Evolutionary conservation across 768 basidiomycete species (phyloP).

Genomic region (Thelephora ganbajun): DNA sequence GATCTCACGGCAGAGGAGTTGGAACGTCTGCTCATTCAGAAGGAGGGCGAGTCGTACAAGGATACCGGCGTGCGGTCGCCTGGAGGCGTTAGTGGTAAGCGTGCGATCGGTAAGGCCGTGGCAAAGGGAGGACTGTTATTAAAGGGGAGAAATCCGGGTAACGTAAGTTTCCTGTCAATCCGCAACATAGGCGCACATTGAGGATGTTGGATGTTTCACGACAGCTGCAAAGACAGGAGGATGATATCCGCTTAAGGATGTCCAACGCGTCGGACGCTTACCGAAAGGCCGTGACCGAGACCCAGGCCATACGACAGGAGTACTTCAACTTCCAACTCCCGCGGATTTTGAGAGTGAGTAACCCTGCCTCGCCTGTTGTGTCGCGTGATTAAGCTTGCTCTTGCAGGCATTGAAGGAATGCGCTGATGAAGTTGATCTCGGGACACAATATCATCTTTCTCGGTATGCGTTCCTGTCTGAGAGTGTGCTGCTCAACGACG

Average conservation of each 20-base stretch:
- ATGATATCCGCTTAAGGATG: conserved; percentile 80
- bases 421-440: conserved; percentile 90
- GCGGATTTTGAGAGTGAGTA: conserved; percentile 75
- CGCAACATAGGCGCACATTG: conserved; percentile 2
- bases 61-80: conserved; percentile 59
- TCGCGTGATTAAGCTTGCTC: not conserved
- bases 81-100: conserved; percentile 51
- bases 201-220: conserved; percentile 1
- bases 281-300: conserved; percentile 80
- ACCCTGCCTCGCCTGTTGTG: not conserved
- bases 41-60: conserved; percentile 87
- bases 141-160: conserved; percentile 87
- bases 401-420: conserved; percentile 70
- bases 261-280: conserved; percentile 80
- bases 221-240: conserved; percentile 85
- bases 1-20: conserved; percentile 89
- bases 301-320: conserved; percentile 84
- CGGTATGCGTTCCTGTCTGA: conserved; percentile 93
- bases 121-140: conserved; percentile 80
- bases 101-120: conserved; percentile 82
- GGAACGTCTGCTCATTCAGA: conserved; percentile 81
- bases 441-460: conserved; percentile 94
- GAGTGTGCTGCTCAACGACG: conserved; percentile 80
- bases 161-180: conserved; percentile 29
- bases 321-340: conserved; percentile 97